These are phyloP conservation scores for Geotrichum phurueaensis DNA, from an alignment of 1,139 yeast species.

Conservation along the genomic window DNA sequence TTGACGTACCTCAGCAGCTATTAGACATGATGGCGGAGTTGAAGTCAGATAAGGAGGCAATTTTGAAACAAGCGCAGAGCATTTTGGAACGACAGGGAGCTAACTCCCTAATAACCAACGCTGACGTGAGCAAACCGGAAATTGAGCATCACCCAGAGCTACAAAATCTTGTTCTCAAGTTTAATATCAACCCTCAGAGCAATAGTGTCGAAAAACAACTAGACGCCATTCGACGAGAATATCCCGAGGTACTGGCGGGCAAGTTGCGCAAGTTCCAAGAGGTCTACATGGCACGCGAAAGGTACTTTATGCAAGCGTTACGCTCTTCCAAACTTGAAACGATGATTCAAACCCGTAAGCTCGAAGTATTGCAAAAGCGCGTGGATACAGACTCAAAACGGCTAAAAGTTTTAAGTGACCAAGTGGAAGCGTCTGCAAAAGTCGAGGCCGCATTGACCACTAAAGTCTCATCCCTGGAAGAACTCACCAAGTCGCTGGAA, in stretches of 20 bases:
- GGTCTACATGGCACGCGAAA: constrained; percentile 20
- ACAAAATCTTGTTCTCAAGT: constrained; percentile 5
- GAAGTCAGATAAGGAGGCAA: background rate
- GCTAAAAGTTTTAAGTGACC: constrained; percentile 18
- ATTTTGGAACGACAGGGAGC: background rate
- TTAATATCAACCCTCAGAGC: background rate
- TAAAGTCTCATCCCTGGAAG: background rate
- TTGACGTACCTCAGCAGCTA: background rate
- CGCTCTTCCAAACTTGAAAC: constrained; percentile 18
- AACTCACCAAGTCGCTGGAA: background rate
- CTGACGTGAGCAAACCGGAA: background rate
- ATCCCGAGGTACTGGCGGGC: constrained; percentile 9
- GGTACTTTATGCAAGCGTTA: constrained; percentile 17
- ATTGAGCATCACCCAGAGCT: constrained; percentile 8
- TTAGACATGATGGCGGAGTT: background rate
- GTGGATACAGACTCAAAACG: constrained; percentile 11
- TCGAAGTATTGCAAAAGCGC: background rate
- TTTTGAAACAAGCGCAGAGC: background rate
- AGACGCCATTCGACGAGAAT: constrained; percentile 6
- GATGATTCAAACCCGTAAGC: background rate
- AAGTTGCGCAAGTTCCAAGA: constrained; percentile 17
- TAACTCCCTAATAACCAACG: background rate
- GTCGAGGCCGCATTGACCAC: background rate
- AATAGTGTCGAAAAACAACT: constrained; percentile 2
- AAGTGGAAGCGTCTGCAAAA: constrained; percentile 16